Conservation (phyloP, 768 basidiomycete species). For the Roridomyces roridus region DNA sequence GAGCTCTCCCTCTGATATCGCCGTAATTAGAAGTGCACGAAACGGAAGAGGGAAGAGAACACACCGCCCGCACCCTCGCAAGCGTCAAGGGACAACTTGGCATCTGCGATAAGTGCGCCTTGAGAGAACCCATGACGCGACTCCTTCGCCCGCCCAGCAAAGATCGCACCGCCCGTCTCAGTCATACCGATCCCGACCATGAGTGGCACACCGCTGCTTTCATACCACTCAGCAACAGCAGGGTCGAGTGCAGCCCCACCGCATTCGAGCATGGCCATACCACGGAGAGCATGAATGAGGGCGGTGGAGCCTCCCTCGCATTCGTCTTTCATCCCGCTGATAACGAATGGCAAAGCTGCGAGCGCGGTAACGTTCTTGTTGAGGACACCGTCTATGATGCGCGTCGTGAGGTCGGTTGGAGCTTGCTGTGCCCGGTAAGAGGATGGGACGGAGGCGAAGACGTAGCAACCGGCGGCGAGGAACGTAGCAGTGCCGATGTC, state of each 20-base stretch:
- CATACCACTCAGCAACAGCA: constrained; percentile 8
- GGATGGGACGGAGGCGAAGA: constrained; percentile 17
- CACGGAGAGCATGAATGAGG: constrained; percentile 1
- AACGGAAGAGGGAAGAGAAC: neutral
- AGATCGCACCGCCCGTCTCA: constrained; percentile 17
- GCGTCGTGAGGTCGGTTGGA: constrained; percentile 1
- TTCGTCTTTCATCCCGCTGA: constrained; percentile 10
- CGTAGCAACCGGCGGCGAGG: constrained; percentile 22
- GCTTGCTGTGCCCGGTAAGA: neutral
- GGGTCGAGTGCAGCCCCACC: constrained; percentile 13
- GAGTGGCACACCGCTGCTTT: constrained; percentile 2
- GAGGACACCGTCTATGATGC: constrained; percentile 1
- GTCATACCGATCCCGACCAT: constrained; percentile 24
- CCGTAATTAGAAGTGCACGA: neutral
- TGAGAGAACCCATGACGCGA: neutral
- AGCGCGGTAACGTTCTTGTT: constrained; percentile 12
- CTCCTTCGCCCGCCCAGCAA: constrained; percentile 11
- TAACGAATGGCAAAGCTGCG: constrained; percentile 13
- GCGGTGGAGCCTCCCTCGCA: constrained; percentile 4
- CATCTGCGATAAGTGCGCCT: constrained; percentile 8
- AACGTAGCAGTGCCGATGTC: constrained; percentile 18
- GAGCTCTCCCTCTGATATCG: constrained; percentile 22
- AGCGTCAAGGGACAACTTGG: constrained; percentile 7
- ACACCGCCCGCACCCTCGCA: neutral
- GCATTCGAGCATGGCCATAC: constrained; percentile 18